Conservation (phyloP, 1,284 basidiomycete genomes). For the Marasmius tenuissimus region DNA sequence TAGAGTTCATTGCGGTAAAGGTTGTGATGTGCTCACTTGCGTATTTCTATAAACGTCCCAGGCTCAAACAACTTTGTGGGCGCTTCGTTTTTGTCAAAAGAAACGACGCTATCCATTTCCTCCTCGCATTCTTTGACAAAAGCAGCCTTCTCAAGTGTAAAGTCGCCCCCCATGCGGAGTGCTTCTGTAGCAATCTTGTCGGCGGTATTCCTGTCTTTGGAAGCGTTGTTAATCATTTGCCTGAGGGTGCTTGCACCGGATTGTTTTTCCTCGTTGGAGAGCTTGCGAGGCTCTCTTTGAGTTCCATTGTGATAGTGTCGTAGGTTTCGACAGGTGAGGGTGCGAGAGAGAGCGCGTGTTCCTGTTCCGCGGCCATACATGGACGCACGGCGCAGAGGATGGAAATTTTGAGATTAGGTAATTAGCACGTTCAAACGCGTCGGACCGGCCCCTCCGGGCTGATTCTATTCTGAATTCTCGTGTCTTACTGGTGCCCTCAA, state of each 20-base stretch:
- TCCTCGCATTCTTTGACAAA: constrained; percentile 16
- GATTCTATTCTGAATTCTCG: too few relatives aligned
- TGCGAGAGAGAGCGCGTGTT: neutral
- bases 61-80: constrained; percentile 23
- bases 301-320: neutral
- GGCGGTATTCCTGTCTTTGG: neutral
- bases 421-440: too few relatives aligned
- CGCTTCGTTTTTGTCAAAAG: constrained; percentile 15
- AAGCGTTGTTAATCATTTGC: neutral
- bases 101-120: constrained; percentile 5
- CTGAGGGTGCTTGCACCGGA: neutral
- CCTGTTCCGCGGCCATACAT: neutral
- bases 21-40: constrained; percentile 42
- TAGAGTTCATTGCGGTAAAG: neutral
- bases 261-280: neutral
- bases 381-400: neutral
- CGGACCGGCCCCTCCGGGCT: too few relatives aligned
- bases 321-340: neutral
- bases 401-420: neutral
- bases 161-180: neutral
- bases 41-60: constrained; percentile 62
- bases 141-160: constrained; percentile 19
- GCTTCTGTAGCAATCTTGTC: neutral
- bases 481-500: too few relatives aligned
- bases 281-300: neutral